Evolutionary conservation across 306 rosid species (phyloP).

Genomic region (Sophora flavescens): DNA sequence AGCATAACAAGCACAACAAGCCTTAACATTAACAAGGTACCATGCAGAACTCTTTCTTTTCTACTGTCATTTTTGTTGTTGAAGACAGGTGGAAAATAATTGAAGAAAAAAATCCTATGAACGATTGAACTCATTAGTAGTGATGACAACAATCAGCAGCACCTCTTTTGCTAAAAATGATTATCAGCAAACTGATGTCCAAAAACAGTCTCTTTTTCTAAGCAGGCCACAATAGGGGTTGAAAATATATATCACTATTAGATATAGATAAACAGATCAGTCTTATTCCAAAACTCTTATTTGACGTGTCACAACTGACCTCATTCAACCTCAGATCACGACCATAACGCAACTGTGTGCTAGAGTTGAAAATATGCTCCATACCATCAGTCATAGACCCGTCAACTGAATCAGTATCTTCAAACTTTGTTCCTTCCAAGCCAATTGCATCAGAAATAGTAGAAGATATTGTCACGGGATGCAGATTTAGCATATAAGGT

Average conservation of each 20-base stretch:
- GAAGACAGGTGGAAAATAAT: slow-evolving; percentile 16
- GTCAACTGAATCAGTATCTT: slow-evolving; percentile 93
- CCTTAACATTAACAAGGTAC: slow-evolving; percentile 16
- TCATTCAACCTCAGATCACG: slow-evolving; percentile 94
- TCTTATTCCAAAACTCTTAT: slow-evolving; percentile 21
- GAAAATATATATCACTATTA: slow-evolving; percentile 34
- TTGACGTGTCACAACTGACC: slow-evolving; percentile 60
- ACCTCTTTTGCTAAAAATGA: slow-evolving; percentile 24
- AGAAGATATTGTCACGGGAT: slow-evolving; percentile 93
- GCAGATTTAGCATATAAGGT: slow-evolving; percentile 95
- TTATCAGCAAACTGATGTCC: slow-evolving; percentile 19
- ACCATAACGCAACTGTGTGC: slow-evolving; percentile 97
- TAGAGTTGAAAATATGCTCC: slow-evolving; percentile 98
- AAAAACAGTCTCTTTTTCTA: slow-evolving; percentile 24
- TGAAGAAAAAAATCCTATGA: neutral
- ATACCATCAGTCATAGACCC: slow-evolving; percentile 93
- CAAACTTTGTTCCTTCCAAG: slow-evolving; percentile 80
- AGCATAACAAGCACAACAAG: neutral
- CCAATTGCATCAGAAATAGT: slow-evolving; percentile 90
- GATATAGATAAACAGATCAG: slow-evolving; percentile 38
- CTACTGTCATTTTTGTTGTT: slow-evolving; percentile 6
- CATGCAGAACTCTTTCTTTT: slow-evolving; percentile 4
- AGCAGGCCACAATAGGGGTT: slow-evolving; percentile 29
- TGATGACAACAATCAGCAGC: slow-evolving; percentile 25
- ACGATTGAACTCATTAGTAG: neutral